phyloP scores from a whole-genome alignment of 345 rosid genomes.

The Excoecaria cochinchinensis region DNA sequence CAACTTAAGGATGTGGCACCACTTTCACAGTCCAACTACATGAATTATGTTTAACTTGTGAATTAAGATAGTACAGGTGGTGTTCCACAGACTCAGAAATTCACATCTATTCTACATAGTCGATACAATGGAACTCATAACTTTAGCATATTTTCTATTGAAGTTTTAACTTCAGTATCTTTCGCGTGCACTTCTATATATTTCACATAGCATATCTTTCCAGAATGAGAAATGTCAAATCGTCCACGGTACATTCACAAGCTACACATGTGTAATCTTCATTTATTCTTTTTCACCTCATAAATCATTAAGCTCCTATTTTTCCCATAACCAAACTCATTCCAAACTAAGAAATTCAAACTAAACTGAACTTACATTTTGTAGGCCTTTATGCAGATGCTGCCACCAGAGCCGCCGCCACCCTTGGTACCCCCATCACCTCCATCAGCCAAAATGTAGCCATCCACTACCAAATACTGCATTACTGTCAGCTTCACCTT shows the following conservation, averaged over 20 bases:
- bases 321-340: background rate
- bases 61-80: background rate
- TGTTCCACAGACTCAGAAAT: background rate
- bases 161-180: background rate
- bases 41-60: background rate
- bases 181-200: background rate
- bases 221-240: background rate
- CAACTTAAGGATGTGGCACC: background rate
- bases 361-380: constrained; percentile 62
- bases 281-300: background rate
- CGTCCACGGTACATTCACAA: background rate
- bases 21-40: background rate
- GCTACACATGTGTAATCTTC: background rate
- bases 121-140: background rate
- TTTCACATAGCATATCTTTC: background rate
- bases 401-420: constrained; percentile 98
- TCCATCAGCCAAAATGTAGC: constrained; percentile 77
- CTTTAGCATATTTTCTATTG: background rate
- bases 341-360: constrained; percentile 1
- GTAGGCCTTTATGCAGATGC: constrained; percentile 62
- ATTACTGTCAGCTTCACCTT: constrained; percentile 52
- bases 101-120: background rate
- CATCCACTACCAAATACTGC: constrained; percentile 58
- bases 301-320: background rate
- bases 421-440: constrained; percentile 82